Percentiles rank a stretch among this genome's conserved stretches.
These are phyloP conservation scores for Onygenales sp. DNA, from an alignment of 2,329 filamentous ascomycete genomes.

Conservation along the genomic window DNA sequence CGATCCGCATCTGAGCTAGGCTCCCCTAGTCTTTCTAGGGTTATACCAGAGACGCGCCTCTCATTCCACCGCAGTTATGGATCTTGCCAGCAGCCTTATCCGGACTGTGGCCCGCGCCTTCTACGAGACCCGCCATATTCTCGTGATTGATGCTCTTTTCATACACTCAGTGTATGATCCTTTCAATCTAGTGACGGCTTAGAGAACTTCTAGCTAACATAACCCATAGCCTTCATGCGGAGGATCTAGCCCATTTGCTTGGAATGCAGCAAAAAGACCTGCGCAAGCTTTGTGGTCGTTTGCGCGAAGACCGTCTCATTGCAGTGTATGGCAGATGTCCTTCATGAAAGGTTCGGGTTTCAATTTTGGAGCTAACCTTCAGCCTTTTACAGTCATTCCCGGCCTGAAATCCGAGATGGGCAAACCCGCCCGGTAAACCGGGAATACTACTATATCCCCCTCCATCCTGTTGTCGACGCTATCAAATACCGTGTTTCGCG, in stretches of 20 bases:
- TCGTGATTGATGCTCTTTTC: constrained; percentile 71
- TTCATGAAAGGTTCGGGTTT: constrained; percentile 3
- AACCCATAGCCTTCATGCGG: constrained; percentile 58
- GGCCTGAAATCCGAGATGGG: constrained; percentile 69
- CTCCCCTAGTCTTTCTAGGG: neutral
- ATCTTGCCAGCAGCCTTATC: constrained; percentile 67
- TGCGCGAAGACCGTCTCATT: constrained; percentile 79
- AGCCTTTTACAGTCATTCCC: constrained; percentile 48
- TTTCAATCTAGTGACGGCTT: constrained; percentile 8
- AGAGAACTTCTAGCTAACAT: constrained; percentile 7
- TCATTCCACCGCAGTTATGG: constrained; percentile 33
- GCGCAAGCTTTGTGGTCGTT: constrained; percentile 75
- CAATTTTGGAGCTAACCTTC: constrained; percentile 10
- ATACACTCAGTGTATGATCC: constrained; percentile 57
- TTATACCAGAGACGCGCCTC: neutral
- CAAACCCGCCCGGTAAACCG: constrained; percentile 72
- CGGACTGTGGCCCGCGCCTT: constrained; percentile 80
- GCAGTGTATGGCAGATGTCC: constrained; percentile 52
- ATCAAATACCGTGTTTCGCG: constrained; percentile 91
- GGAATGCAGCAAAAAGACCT: constrained; percentile 86
- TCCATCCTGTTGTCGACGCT: constrained; percentile 85
- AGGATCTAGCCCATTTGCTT: constrained; percentile 79
- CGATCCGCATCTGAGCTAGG: neutral
- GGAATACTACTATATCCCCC: constrained; percentile 97
- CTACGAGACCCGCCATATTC: constrained; percentile 73